Conservation (phyloP, 2,329 filamentous ascomycete species). For the Didymella pinodella region DNA sequence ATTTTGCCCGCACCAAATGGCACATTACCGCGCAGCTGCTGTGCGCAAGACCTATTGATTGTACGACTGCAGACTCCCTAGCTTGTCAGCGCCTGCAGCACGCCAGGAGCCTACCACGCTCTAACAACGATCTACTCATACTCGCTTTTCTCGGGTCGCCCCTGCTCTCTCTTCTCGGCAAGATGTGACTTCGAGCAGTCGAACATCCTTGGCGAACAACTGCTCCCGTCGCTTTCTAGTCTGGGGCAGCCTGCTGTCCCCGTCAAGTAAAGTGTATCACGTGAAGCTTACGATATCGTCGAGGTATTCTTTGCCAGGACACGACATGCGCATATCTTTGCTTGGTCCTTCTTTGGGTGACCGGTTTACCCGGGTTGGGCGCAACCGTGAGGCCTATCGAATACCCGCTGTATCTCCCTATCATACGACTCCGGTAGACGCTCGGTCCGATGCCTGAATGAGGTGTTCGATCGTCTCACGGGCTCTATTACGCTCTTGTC, state of each 20-base stretch:
- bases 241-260: not conserved
- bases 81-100: slow-evolving; percentile 4
- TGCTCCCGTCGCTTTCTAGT: not conserved
- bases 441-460: slow-evolving; percentile 2
- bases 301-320: not conserved
- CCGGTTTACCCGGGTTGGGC: slow-evolving; percentile 11
- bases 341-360: slow-evolving; percentile 4
- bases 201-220: not conserved
- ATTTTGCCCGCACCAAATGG: not conserved
- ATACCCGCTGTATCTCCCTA: slow-evolving; percentile 1
- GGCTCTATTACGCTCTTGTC: not conserved
- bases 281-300: not conserved
- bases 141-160: not conserved
- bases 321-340: not conserved
- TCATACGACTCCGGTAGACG: slow-evolving; percentile 5
- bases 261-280: not conserved
- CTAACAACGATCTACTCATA: not conserved
- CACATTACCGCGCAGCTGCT: slow-evolving; percentile 13
- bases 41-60: slow-evolving; percentile 1
- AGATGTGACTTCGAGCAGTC: not conserved
- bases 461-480: slow-evolving; percentile 12
- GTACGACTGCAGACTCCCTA: slow-evolving; percentile 5
- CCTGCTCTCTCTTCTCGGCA: not conserved
- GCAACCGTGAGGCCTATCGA: not conserved
- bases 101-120: not conserved